These are phyloP conservation scores for Apophysomyces ossiformis DNA, from an alignment of 371 early-diverging fungal genomes.

Conservation along the genomic window DNA sequence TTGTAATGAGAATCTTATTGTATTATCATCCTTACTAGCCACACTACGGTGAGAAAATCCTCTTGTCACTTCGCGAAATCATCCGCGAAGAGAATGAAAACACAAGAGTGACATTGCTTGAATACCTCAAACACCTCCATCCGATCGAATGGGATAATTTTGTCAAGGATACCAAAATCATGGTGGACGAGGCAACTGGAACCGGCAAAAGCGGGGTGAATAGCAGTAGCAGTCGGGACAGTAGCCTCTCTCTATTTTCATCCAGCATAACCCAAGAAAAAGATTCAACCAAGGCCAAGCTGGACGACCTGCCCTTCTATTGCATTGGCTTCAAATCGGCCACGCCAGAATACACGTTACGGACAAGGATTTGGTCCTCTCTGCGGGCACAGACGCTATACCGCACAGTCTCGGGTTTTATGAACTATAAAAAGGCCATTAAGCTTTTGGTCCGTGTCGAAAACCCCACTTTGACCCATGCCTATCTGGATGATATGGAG, in stretches of 20 bases:
- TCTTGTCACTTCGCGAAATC: conserved; percentile 82
- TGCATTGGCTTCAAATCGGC: conserved; percentile 85
- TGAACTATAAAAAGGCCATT: conserved; percentile 89
- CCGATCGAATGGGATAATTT: conserved; percentile 91
- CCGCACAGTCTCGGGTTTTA: conserved; percentile 88
- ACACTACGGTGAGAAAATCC: conserved; percentile 89
- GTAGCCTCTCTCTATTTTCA: conserved; percentile 11
- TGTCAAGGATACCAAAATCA: conserved; percentile 85
- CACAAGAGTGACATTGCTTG: conserved; percentile 81
- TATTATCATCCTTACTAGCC: conserved; percentile 63
- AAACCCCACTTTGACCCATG: conserved; percentile 74
- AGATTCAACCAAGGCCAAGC: conserved; percentile 28
- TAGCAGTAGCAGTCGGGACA: conserved; percentile 24
- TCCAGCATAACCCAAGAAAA: conserved; percentile 22
- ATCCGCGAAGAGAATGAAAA: conserved; percentile 85
- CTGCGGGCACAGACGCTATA: conserved; percentile 88
- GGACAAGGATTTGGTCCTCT: conserved; percentile 92
- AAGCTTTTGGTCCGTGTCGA: conserved; percentile 83
- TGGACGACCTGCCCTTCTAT: conserved; percentile 83
- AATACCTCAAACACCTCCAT: conserved; percentile 87
- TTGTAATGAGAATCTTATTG: background rate
- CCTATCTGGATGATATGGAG: conserved; percentile 64
- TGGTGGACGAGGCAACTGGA: conserved; percentile 68
- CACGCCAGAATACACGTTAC: conserved; percentile 81
- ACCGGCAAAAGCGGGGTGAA: conserved; percentile 8